phyloP scores from a whole-genome alignment of 495 filamentous ascomycete species.

The Penicillium subrubescens region DNA sequence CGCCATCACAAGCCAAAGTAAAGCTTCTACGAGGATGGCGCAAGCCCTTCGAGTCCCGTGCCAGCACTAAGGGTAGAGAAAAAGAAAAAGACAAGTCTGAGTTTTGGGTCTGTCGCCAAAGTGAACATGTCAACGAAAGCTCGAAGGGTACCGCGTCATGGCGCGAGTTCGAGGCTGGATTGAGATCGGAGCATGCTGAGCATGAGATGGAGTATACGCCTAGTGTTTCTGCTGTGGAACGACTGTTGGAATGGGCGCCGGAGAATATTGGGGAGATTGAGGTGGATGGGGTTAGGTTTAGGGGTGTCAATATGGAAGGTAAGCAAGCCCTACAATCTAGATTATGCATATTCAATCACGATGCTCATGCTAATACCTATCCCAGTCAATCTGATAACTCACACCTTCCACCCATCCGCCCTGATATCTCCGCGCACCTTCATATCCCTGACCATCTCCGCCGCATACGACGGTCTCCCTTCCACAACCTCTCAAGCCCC shows the following conservation, averaged over 20 bases:
- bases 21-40: conserved; percentile 22
- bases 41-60: conserved; percentile 33
- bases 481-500: not conserved
- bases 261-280: conserved; percentile 33
- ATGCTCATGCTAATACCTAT: conserved; percentile 13
- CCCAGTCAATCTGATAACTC: conserved; percentile 48
- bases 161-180: conserved; percentile 62
- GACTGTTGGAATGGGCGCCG: conserved; percentile 54
- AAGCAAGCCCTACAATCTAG: conserved; percentile 8
- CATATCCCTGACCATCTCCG: conserved; percentile 40
- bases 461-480: conserved; percentile 16
- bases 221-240: conserved; percentile 57
- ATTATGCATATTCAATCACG: not conserved
- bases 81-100: conserved; percentile 46
- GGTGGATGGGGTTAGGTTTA: conserved; percentile 36
- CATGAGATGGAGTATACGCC: conserved; percentile 76
- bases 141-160: conserved; percentile 62
- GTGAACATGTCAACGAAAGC: conserved; percentile 57
- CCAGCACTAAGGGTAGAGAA: conserved; percentile 34
- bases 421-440: conserved; percentile 44
- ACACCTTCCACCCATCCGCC: conserved; percentile 37
- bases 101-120: conserved; percentile 69
- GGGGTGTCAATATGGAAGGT: conserved; percentile 54
- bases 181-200: conserved; percentile 64
- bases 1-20: conserved; percentile 30